Evolutionary conservation across 352 stramenopile species (phyloP).

Genomic region (Phytophthora cactorum): DNA sequence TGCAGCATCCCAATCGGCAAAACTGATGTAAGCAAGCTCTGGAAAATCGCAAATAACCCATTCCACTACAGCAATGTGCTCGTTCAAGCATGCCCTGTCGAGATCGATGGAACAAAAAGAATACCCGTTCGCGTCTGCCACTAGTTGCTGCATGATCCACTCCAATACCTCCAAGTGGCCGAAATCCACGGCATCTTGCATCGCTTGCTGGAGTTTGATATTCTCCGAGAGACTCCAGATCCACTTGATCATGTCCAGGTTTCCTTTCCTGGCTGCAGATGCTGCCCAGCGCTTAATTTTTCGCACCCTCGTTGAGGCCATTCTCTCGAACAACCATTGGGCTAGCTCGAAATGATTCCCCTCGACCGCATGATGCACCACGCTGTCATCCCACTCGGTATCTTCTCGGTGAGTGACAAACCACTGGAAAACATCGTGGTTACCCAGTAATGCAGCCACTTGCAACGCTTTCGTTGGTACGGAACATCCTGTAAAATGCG

Average conservation of each 20-base stretch:
- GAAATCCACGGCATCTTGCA: neutral
- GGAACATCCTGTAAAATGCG: conserved; percentile 5
- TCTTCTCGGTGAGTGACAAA: neutral
- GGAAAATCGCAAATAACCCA: neutral
- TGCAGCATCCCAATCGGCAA: neutral
- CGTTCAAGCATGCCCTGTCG: neutral
- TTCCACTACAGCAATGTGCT: neutral
- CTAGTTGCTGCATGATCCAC: neutral
- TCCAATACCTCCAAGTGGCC: neutral
- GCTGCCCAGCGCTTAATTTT: neutral
- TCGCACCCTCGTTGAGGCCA: neutral
- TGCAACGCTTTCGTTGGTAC: no score
- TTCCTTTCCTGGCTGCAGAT: neutral
- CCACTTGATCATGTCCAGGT: neutral
- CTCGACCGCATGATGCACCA: neutral
- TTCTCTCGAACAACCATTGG: neutral
- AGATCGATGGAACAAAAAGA: neutral
- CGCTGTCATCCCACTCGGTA: neutral
- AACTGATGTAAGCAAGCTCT: neutral
- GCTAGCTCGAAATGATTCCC: neutral
- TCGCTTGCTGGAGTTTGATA: neutral
- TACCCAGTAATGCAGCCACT: no score
- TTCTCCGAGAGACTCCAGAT: neutral
- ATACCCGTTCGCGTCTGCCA: neutral
- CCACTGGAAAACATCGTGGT: neutral